phyloP scores from a whole-genome alignment of 257 asterid genomes.

The Misopates orontium region DNA sequence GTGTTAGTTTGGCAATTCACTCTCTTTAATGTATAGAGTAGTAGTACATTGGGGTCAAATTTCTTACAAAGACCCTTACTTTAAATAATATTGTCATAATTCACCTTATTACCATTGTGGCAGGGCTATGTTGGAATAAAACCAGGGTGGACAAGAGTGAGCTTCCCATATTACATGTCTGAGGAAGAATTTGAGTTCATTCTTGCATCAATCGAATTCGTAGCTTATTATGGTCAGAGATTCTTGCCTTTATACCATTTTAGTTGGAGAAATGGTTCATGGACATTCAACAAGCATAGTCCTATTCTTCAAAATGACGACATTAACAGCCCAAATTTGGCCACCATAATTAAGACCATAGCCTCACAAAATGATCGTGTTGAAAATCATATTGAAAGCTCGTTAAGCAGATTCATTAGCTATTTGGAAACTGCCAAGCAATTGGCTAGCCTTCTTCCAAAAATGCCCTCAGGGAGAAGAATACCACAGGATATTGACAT shows the following conservation, averaged over 20 bases:
- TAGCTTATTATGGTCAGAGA: conserved; percentile 63
- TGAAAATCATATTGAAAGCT: too few relatives aligned
- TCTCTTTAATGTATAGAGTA: too few relatives aligned
- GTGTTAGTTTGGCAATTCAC: too few relatives aligned
- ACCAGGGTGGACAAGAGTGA: conserved; percentile 83
- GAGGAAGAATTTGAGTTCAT: conserved; percentile 61
- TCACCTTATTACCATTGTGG: neutral
- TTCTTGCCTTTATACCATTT: conserved; percentile 51
- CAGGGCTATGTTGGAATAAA: conserved; percentile 70
- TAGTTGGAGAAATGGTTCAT: conserved; percentile 59
- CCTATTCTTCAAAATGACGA: conserved; percentile 6
- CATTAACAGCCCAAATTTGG: too few relatives aligned
- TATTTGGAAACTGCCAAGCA: conserved; percentile 56
- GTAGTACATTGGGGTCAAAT: too few relatives aligned
- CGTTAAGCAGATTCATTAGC: conserved; percentile 24
- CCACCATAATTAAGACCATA: too few relatives aligned
- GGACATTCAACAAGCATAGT: conserved; percentile 50
- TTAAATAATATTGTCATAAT: too few relatives aligned
- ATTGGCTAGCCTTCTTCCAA: conserved; percentile 49
- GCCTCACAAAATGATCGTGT: too few relatives aligned
- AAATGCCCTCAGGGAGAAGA: conserved; percentile 40
- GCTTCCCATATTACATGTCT: conserved; percentile 75
- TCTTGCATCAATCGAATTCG: conserved; percentile 54
- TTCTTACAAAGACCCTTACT: too few relatives aligned
- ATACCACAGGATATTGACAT: conserved; percentile 51